Evolutionary conservation across 805 yeast species (phyloP).

Genomic region (Kuraishia borneana): DNA sequence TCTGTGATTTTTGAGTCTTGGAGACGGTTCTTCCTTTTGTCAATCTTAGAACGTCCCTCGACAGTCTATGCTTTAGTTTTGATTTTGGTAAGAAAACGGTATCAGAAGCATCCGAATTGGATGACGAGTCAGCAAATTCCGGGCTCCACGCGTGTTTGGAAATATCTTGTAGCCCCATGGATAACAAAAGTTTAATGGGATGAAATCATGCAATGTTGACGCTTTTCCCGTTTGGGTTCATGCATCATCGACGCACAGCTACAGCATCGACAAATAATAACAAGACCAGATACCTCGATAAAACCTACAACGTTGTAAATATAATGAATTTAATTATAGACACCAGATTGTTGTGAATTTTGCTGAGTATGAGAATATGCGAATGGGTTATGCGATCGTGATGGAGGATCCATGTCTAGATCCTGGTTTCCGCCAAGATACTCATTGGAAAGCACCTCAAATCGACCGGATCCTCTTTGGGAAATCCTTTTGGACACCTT

Average conservation of each 20-base stretch:
- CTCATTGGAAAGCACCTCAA: background rate
- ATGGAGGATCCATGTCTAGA: background rate
- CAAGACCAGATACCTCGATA: too few species aligned
- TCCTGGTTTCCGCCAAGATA: background rate
- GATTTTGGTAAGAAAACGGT: too few species aligned
- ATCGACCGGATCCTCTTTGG: background rate
- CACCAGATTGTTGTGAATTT: conserved; percentile 1
- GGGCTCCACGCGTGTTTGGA: too few species aligned
- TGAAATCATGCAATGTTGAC: too few species aligned
- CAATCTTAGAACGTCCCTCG: background rate
- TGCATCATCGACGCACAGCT: too few species aligned
- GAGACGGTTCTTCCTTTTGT: background rate
- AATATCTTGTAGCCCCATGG: too few species aligned
- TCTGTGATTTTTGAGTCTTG: background rate
- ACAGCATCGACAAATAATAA: too few species aligned
- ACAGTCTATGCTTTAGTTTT: background rate
- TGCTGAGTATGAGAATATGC: background rate
- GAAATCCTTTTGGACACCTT: conserved; percentile 9
- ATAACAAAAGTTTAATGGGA: too few species aligned
- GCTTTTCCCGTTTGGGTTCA: too few species aligned
- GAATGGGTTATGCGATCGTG: background rate
- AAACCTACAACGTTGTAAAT: too few species aligned
- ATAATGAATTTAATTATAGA: background rate
- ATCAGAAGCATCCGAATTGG: too few species aligned
- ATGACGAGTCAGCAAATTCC: too few species aligned